phyloP scores from a whole-genome alignment of 495 filamentous ascomycete genomes.

The Cercophora sp. region DNA sequence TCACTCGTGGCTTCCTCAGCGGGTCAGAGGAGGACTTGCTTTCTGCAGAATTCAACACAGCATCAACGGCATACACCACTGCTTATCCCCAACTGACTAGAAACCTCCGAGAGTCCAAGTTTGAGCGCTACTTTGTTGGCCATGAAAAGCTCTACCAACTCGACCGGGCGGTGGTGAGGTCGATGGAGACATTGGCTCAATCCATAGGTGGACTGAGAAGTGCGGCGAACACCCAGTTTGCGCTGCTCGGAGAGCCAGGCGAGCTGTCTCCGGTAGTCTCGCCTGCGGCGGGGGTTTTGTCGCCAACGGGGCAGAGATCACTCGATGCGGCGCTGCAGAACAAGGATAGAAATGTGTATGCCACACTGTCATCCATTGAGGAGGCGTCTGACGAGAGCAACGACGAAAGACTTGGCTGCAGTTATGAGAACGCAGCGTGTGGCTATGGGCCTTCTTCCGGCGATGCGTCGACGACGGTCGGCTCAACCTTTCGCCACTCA shows the following conservation, averaged over 20 bases:
- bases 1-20: conserved; percentile 79
- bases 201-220: conserved; percentile 88
- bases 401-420: conserved; percentile 26
- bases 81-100: conserved; percentile 71
- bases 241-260: conserved; percentile 63
- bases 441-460: background rate
- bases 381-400: conserved; percentile 61
- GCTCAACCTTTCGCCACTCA: conserved; percentile 46
- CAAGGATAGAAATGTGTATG: conserved; percentile 20
- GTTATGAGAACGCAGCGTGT: conserved; percentile 2
- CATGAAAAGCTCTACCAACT: conserved; percentile 77
- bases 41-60: conserved; percentile 57
- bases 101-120: conserved; percentile 80
- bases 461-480: background rate
- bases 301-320: conserved; percentile 30
- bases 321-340: conserved; percentile 30
- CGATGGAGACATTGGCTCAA: conserved; percentile 81
- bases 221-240: conserved; percentile 85
- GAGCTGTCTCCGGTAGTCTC: conserved; percentile 23
- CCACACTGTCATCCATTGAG: conserved; percentile 57
- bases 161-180: conserved; percentile 75
- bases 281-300: conserved; percentile 28
- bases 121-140: conserved; percentile 82
- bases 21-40: conserved; percentile 77
- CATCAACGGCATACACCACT: conserved; percentile 62